A percentile compares a stretch with the other conserved stretches of the same genome.
Conservation (phyloP, 1,284 basidiomycete genomes). For the Malassezia cuniculi region DNA sequence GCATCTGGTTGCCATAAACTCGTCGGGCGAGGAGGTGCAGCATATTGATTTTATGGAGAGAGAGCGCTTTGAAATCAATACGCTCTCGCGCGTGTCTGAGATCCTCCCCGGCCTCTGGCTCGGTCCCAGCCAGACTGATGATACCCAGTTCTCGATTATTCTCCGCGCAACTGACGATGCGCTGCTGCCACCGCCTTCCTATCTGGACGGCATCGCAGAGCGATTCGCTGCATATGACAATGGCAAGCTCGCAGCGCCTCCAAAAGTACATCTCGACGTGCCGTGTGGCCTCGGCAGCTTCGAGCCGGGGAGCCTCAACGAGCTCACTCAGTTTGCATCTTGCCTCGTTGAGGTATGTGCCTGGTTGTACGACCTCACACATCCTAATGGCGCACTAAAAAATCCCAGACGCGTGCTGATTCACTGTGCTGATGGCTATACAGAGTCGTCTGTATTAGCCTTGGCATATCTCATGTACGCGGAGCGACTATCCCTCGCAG, state of each 20-base stretch:
- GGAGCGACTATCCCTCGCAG: conserved; percentile 57
- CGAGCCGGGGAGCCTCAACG: too few species aligned
- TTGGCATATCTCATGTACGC: conserved; percentile 76
- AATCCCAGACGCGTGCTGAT: conserved; percentile 35
- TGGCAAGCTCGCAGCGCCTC: too few species aligned
- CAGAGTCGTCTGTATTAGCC: conserved; percentile 78
- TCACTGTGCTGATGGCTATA: conserved; percentile 49
- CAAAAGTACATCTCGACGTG: too few species aligned
- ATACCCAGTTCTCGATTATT: conserved; percentile 64
- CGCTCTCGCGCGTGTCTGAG: conserved; percentile 69
- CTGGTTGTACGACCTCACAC: too few species aligned
- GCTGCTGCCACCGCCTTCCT: conserved; percentile 54
- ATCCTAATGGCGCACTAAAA: conserved; percentile 1
- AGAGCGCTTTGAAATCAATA: conserved; percentile 78
- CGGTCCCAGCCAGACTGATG: conserved; percentile 12
- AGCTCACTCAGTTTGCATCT: too few species aligned
- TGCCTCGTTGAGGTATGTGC: too few species aligned
- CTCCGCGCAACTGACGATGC: conserved; percentile 71
- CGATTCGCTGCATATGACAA: not conserved
- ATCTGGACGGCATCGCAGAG: conserved; percentile 52
- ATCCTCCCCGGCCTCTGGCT: conserved; percentile 56
- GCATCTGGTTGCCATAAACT: conserved; percentile 51
- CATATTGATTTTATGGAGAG: conserved; percentile 49
- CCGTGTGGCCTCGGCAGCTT: too few species aligned
- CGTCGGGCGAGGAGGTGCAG: conserved; percentile 47